A percentile compares a stretch with the other conserved stretches of the same genome.
Evolutionary conservation across 202 grass and related monocot species (phyloP).

Genomic region (Panicum virgatum): DNA sequence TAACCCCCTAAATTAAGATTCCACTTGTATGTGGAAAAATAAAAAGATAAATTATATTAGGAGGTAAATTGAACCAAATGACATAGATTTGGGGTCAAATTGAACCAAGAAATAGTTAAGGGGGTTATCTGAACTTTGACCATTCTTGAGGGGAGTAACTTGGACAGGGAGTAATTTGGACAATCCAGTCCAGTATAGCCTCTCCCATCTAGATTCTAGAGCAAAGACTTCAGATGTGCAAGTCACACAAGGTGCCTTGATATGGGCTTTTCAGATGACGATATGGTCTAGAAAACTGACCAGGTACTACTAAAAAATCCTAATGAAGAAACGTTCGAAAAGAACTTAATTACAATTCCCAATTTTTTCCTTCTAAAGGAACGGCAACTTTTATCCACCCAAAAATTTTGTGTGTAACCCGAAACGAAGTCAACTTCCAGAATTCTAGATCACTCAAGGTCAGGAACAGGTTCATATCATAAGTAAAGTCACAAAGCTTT

Average conservation of each 20-base stretch:
- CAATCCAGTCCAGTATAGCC: background rate
- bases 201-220: background rate
- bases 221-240: background rate
- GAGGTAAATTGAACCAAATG: too few species aligned
- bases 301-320: background rate
- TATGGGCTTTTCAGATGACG: background rate
- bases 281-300: background rate
- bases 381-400: background rate
- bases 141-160: too few species aligned
- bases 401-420: background rate
- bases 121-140: too few species aligned
- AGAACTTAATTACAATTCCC: background rate
- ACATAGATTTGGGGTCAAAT: too few species aligned
- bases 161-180: too few species aligned
- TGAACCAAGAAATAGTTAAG: too few species aligned
- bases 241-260: background rate
- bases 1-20: too few species aligned
- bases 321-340: background rate
- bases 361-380: slow-evolving; percentile 18
- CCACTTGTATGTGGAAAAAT: too few species aligned
- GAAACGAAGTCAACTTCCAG: slow-evolving; percentile 30
- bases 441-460: slow-evolving; percentile 23
- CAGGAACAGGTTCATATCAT: slow-evolving; percentile 20
- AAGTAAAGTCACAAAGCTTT: slow-evolving; percentile 39
- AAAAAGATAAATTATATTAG: too few species aligned